phyloP scores from a whole-genome alignment of 352 stramenopile genomes.

The Phytophthora pluvialis region DNA sequence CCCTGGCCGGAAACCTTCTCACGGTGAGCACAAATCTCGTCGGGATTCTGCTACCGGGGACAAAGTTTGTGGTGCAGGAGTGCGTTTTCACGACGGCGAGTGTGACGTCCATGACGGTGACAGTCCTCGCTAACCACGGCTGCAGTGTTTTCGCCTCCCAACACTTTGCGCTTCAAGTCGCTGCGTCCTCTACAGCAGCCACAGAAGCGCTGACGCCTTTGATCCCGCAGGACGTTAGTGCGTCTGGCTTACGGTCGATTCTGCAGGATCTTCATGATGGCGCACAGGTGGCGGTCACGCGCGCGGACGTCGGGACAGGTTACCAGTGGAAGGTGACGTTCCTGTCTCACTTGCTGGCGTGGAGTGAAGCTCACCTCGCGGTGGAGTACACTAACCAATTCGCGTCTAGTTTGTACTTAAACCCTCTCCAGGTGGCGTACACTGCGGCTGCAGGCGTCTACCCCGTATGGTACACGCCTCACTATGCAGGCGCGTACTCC shows the following conservation, averaged over 20 bases:
- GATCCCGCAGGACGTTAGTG: constrained; percentile 65
- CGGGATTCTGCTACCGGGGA: constrained; percentile 52
- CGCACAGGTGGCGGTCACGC: constrained; percentile 56
- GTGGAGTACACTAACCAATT: constrained; percentile 69
- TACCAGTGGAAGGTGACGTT: constrained; percentile 94
- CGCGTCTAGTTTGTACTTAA: constrained; percentile 48
- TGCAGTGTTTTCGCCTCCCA: constrained; percentile 56
- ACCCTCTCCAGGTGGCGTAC: constrained; percentile 57
- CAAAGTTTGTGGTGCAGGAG: constrained; percentile 73
- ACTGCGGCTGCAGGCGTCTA: constrained; percentile 82
- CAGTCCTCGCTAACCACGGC: constrained; percentile 61
- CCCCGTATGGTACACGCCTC: constrained; percentile 92
- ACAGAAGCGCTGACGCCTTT: constrained; percentile 59
- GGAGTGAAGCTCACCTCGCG: constrained; percentile 71
- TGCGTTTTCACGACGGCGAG: constrained; percentile 70
- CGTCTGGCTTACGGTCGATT: constrained; percentile 60
- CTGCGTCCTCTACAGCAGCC: constrained; percentile 22
- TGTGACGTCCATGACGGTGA: constrained; percentile 54
- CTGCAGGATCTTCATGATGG: constrained; percentile 61
- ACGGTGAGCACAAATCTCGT: constrained; percentile 70
- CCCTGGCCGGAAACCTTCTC: constrained; percentile 54
- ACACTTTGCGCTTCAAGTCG: constrained; percentile 50
- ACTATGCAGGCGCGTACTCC: constrained; percentile 90
- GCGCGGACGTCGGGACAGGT: constrained; percentile 34
- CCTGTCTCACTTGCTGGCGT: constrained; percentile 83